Percentiles rank a stretch among this genome's conserved stretches.
These are phyloP conservation scores for Podila horticola DNA, from an alignment of 192 early-diverging fungal genomes.

Conservation along the genomic window DNA sequence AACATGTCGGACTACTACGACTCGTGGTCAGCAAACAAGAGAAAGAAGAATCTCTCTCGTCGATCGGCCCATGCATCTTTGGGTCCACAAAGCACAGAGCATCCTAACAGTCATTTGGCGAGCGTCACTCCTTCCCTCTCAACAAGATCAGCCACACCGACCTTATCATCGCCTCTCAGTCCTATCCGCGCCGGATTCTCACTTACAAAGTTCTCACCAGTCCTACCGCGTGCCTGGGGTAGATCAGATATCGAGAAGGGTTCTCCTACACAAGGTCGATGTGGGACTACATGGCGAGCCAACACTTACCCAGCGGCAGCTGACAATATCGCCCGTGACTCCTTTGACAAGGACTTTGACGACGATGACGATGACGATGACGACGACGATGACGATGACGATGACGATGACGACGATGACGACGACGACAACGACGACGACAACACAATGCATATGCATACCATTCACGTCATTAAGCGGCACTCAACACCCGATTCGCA, in stretches of 20 bases:
- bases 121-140: not conserved
- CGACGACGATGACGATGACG: conserved; percentile 14
- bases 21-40: conserved; percentile 43
- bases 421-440: not conserved
- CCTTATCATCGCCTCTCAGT: not conserved
- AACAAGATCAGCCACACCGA: not conserved
- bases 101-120: not conserved
- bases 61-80: conserved; percentile 2
- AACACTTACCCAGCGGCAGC: not conserved
- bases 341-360: conserved; percentile 34
- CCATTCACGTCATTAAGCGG: not conserved
- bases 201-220: conserved; percentile 12
- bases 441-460: not conserved
- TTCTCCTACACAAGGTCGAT: not conserved
- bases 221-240: not conserved
- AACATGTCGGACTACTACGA: conserved; percentile 42
- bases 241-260: not conserved
- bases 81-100: not conserved
- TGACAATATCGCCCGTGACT: not conserved
- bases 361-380: conserved; percentile 34
- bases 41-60: conserved; percentile 18
- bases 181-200: not conserved
- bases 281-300: not conserved
- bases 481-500: not conserved
- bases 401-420: not conserved